Evolutionary conservation across 2,329 filamentous ascomycete species (phyloP), one percentile per base, ranked within the genome.

Genomic region (Sporothrix globosa): DNA sequence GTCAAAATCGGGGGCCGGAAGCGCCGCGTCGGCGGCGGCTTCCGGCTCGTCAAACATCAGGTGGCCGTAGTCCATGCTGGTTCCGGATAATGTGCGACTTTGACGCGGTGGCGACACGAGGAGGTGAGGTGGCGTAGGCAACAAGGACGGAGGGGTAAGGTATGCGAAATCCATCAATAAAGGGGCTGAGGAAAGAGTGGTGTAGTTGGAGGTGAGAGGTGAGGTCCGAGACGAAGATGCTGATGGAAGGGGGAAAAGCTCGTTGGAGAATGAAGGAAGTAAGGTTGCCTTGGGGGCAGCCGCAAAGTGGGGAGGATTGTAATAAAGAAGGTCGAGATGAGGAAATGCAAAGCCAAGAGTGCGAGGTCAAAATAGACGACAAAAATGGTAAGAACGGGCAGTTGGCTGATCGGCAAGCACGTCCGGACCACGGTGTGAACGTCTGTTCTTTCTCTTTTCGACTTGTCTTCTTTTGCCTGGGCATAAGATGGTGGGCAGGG

Each of bases 31-130:
- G 50, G 39, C 44, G 50, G 39, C 44, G 13, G 24, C 52, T 10
- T 67, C 67, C n/a, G 71, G 24, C 48, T 68, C 44, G 48, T 68
- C 67, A 52, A 70, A 73, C 24, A 72, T 41, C 10, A 72, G 66
- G n/a, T 63, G 44, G 6, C 50, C 72, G 60, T 52, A 73, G 48
- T 73, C 72, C 72, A 73, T 73, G 46, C 17, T 34, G 39, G 27
- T 14, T n/a, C n/a, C 44, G 21, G 50, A 66, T 4, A 46, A 13
- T 1, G 4, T 14, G 48, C 30, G 65, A 34, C 30, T 50, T 27
- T 44, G 34, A 34, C 50, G 50, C 11, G 30, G 48, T 7, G 52
- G 52, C 34, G 50, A 58, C 52, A 56, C 34, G 39, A 54, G 39
- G 24, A 54, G 52, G 24, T 30, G 48, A 39, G 67, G 52, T 17